These are phyloP conservation scores for Diaporthe eres DNA, from an alignment of 2,329 filamentous ascomycete genomes.

Conservation along the genomic window DNA sequence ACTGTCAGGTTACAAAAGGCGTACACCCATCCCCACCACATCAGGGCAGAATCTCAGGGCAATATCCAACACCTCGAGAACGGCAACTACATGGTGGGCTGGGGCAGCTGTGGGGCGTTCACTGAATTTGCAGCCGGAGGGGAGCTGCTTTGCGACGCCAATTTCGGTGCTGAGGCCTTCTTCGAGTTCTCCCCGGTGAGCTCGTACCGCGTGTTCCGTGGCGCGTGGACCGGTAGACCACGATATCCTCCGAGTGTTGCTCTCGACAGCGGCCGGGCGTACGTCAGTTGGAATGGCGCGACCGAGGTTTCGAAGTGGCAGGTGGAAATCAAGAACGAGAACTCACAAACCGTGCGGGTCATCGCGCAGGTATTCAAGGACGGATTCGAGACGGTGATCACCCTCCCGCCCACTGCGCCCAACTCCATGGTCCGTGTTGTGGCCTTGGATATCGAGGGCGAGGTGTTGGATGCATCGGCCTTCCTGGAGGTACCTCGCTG, in stretches of 20 bases:
- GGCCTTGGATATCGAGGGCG: slow-evolving; percentile 29
- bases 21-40: slow-evolving; percentile 48
- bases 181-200: slow-evolving; percentile 42
- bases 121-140: slow-evolving; percentile 42
- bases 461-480: slow-evolving; percentile 33
- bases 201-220: slow-evolving; percentile 44
- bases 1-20: slow-evolving; percentile 49
- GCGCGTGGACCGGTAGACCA: slow-evolving; percentile 41
- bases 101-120: slow-evolving; percentile 50
- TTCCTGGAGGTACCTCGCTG: slow-evolving; percentile 36
- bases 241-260: slow-evolving; percentile 34
- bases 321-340: slow-evolving; percentile 39
- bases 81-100: slow-evolving; percentile 69
- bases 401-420: slow-evolving; percentile 34
- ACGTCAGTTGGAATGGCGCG: slow-evolving; percentile 45
- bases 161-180: slow-evolving; percentile 41
- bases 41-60: slow-evolving; percentile 51
- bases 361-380: slow-evolving; percentile 38
- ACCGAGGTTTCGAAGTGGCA: slow-evolving; percentile 43
- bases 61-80: slow-evolving; percentile 68
- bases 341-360: slow-evolving; percentile 27
- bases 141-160: slow-evolving; percentile 43
- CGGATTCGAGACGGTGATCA: slow-evolving; percentile 42
- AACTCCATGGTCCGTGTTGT: slow-evolving; percentile 35
- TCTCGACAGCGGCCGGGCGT: slow-evolving; percentile 37